Evolutionary conservation across 305 asterid species (phyloP), one percentile per base, ranked within the genome.

Genomic region (Fraxinus xanthoxyloides): DNA sequence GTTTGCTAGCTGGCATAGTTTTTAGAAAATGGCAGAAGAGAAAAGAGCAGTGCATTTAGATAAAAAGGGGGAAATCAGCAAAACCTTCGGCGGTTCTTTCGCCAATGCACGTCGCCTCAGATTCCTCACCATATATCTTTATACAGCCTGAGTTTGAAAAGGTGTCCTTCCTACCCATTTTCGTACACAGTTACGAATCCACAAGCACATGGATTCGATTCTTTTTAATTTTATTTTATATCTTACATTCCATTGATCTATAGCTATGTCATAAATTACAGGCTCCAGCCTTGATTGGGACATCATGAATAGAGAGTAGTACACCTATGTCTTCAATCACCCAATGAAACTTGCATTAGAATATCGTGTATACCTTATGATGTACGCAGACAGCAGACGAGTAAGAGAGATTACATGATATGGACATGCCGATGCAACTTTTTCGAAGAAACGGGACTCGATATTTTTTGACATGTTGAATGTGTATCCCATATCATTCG

Each of bases 1-100:
- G 89, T 90, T 92, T 86, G 91, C 87, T 90, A 90, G 98, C 92
- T 94, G 97, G 91, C 92, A 89, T 86, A 75, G 79, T 19, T 83
- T 83, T 34, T 70, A 84, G 67, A 81, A 84, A 83, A 70, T 67
- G 82, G 80, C 70, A 43, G 24, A 17, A 59, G 65, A 77, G 59
- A 84, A 80, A 67, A 69, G 54, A 75, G 77, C 7, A 54, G 65
- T 54, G 74, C 12, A 65, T 0, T 28, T 26, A 65, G 73, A 65
- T 65, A 65, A 65, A 65, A 28, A 5, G 0, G 5, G 38, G 13
- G 74, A 28, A 77, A 38, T 85, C 91, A 88, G 98, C 97, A 86
- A 65, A 88, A 92, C 85, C 85, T 28, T 79, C 97, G 97, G 88
- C 97, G 96, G 69, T 87, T 90, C 87, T 87, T 73, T 82, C 95